phyloP scores from a whole-genome alignment of 345 rosid species.

The Eucalyptus cloeziana region DNA sequence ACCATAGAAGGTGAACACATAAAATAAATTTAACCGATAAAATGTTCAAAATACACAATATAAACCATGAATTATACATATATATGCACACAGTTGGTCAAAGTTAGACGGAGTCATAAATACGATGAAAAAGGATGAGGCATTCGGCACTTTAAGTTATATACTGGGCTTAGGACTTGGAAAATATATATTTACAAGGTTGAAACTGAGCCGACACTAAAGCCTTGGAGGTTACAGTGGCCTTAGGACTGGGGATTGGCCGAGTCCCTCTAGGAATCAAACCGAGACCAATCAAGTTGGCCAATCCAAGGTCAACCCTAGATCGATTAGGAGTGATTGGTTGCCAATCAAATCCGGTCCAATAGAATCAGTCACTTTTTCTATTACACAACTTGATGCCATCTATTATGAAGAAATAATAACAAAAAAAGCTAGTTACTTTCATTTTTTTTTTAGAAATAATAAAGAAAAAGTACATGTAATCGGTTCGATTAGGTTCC shows the following conservation, averaged over 20 bases:
- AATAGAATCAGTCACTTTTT: no score
- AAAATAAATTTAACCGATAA: no score
- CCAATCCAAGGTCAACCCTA: background rate
- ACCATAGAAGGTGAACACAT: background rate
- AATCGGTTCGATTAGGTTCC: no score
- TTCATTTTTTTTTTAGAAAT: no score
- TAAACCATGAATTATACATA: background rate
- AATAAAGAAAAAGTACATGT: no score
- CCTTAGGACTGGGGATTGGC: background rate
- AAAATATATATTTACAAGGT: no score
- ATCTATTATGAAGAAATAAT: fast-evolving
- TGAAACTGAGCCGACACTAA: fast-evolving
- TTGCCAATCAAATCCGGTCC: no score
- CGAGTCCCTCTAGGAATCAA: background rate
- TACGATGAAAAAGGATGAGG: background rate
- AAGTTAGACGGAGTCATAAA: background rate
- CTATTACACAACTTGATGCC: no score
- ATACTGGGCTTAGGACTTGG: background rate
- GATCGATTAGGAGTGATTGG: no score
- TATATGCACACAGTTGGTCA: background rate
- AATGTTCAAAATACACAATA: background rate
- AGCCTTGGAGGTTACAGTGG: background rate
- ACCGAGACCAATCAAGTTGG: fast-evolving
- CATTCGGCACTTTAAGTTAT: background rate
- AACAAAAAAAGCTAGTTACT: no score